Evolutionary conservation across 2,329 filamentous ascomycete species (phyloP), one percentile per base, ranked within the genome.

Genomic region (Nigrograna mackinnonii): DNA sequence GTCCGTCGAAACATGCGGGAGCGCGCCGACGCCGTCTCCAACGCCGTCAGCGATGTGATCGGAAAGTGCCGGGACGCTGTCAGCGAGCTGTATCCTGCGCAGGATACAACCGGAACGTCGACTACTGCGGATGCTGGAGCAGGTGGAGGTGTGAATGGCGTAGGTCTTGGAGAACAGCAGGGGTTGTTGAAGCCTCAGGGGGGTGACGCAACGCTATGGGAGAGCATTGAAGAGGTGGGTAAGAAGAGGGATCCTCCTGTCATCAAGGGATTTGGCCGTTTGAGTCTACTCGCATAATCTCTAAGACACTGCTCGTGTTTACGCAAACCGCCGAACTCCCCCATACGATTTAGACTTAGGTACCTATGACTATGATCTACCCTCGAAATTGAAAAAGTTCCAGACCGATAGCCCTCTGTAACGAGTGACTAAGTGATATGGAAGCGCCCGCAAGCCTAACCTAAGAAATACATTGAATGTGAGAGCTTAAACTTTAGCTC

Each of bases 1-100:
- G 76, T 91, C 48, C 79, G 91, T 43, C 76, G 94, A 22, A 82
- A 82, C 16, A 97, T 97, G 94, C 79, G 88, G 33, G 94, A 97
- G 74, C 79, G 91, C 37, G 94, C 91, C 4, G 77, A 83, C 12
- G 87, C 89, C 5, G 81, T 95, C 3, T 87, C 94, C 67, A 78
- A 74, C 6, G 79, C 89, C 19, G 83, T 92, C 72, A 77, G 72
- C 4, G 89, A 94, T 50, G 85, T 97, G 1, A 72, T 89, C 7
- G 83, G 81, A 33, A 79, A 83, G 48, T 95, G 89, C 64, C 71
- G 70, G 50, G 75, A 72, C 6, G 86, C 86, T 32, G 76, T 91
- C 13, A 74, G 70, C 7, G 87, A 95, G 56, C 55, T 67, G 41
- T 67, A 62, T 48, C 38, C 47, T 6, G 44, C 19, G 35, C 17